Evolutionary conservation across 1,139 yeast genomes (phyloP).

Genomic region (Lodderomyces pseudojiufengensis): DNA sequence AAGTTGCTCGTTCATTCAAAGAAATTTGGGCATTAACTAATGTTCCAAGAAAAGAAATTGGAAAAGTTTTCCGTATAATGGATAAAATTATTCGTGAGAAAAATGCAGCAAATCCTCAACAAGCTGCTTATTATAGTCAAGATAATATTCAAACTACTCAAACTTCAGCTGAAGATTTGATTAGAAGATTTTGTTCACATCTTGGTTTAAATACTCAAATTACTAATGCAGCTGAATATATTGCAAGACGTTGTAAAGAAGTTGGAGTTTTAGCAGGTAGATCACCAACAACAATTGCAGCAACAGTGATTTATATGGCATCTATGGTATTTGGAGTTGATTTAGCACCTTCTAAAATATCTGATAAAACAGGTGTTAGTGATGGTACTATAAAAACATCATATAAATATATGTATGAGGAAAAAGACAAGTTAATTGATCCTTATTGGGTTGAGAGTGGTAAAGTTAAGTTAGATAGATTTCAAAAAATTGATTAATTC

Average conservation of each 20-base stretch:
- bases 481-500: slow-evolving; percentile 38
- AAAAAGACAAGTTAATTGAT: slow-evolving; percentile 68
- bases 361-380: slow-evolving; percentile 95
- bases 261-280: slow-evolving; percentile 95
- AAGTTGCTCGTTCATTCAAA: slow-evolving; percentile 91
- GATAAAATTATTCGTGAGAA: slow-evolving; percentile 70
- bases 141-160: slow-evolving; percentile 79
- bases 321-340: slow-evolving; percentile 75
- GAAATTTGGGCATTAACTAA: slow-evolving; percentile 95
- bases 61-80: slow-evolving; percentile 81
- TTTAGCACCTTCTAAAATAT: slow-evolving; percentile 70
- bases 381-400: slow-evolving; percentile 97
- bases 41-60: slow-evolving; percentile 93
- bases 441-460: slow-evolving; percentile 77
- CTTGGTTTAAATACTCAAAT: slow-evolving; percentile 82
- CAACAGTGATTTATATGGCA: slow-evolving; percentile 94
- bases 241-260: slow-evolving; percentile 85
- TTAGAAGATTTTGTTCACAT: slow-evolving; percentile 94
- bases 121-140: slow-evolving; percentile 24
- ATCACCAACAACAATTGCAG: slow-evolving; percentile 96
- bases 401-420: slow-evolving; percentile 77
- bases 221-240: slow-evolving; percentile 90
- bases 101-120: slow-evolving; percentile 45
- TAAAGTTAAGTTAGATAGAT: slow-evolving; percentile 58
- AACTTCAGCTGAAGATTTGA: slow-evolving; percentile 90